Conservation (phyloP, 2,329 filamentous ascomycete genomes). For the Lachnellula suecica region DNA sequence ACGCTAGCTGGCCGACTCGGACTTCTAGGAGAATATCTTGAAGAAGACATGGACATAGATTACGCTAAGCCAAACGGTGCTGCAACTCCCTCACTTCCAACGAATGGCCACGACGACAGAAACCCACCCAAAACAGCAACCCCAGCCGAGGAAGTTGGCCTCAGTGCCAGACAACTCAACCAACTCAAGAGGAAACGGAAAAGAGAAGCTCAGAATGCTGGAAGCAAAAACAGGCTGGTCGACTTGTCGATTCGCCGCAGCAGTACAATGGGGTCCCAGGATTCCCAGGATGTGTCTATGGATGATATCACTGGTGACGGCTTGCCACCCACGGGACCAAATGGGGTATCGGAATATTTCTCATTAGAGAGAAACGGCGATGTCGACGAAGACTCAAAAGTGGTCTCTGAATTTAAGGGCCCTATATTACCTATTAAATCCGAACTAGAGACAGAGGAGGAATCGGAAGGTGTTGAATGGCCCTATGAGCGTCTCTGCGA, state of each 20-base stretch:
- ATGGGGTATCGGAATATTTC: constrained; percentile 80
- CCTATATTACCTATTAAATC: constrained; percentile 78
- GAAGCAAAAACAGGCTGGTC: constrained; percentile 85
- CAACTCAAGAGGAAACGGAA: constrained; percentile 93
- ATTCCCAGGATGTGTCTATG: constrained; percentile 37
- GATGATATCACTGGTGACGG: constrained; percentile 60
- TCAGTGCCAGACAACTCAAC: constrained; percentile 93
- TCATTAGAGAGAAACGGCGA: constrained; percentile 76
- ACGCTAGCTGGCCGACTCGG: constrained; percentile 80
- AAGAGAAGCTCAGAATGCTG: constrained; percentile 81
- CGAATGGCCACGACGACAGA: constrained; percentile 41
- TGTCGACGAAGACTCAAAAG: constrained; percentile 84
- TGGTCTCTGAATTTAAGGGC: constrained; percentile 95
- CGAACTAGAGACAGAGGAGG: constrained; percentile 74
- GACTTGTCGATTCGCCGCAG: constrained; percentile 70
- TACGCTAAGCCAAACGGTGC: constrained; percentile 34
- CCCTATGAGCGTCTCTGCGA: constrained; percentile 93
- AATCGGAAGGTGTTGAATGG: constrained; percentile 82
- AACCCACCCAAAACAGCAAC: constrained; percentile 37
- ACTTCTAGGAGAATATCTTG: constrained; percentile 77
- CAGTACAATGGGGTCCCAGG: constrained; percentile 21
- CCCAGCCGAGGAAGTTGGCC: constrained; percentile 61
- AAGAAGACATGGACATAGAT: constrained; percentile 77
- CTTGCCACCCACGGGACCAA: constrained; percentile 49
- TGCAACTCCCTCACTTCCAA: constrained; percentile 14